Evolutionary conservation across 2,329 filamentous ascomycete genomes (phyloP).

Genomic region (Cadophora sp.): DNA sequence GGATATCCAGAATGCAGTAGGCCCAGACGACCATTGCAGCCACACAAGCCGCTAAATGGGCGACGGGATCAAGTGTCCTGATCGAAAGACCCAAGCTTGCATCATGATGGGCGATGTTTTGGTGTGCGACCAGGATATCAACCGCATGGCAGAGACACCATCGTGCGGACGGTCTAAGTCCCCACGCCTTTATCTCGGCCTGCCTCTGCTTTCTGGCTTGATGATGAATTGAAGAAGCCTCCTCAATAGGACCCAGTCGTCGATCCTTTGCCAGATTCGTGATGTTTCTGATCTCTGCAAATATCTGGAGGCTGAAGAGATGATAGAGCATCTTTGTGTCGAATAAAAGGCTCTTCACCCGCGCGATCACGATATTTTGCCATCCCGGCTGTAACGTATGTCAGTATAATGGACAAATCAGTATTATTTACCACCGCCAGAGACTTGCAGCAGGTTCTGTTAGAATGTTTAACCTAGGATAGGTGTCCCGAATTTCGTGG

Average conservation of each 20-base stretch:
- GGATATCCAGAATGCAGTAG: slow-evolving; percentile 44
- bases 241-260: slow-evolving; percentile 28
- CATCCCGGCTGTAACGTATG: slow-evolving; percentile 20
- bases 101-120: slow-evolving; percentile 15
- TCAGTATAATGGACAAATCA: background rate
- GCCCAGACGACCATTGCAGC: slow-evolving; percentile 47
- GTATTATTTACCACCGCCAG: no score
- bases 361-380: slow-evolving; percentile 29
- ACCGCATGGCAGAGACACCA: slow-evolving; percentile 46
- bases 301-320: slow-evolving; percentile 47
- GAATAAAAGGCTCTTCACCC: slow-evolving; percentile 44
- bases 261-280: slow-evolving; percentile 40
- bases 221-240: slow-evolving; percentile 30
- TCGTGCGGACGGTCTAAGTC: slow-evolving; percentile 41
- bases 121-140: slow-evolving; percentile 40
- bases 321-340: slow-evolving; percentile 48
- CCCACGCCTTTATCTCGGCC: slow-evolving; percentile 43
- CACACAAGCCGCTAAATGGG: slow-evolving; percentile 44
- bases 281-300: slow-evolving; percentile 45
- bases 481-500: no score
- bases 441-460: no score
- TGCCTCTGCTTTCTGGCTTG: slow-evolving; percentile 32
- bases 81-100: slow-evolving; percentile 7
- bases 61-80: slow-evolving; percentile 44
- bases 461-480: no score